Evolutionary conservation across 345 rosid species (phyloP).

Genomic region (Eucalyptus grandis): DNA sequence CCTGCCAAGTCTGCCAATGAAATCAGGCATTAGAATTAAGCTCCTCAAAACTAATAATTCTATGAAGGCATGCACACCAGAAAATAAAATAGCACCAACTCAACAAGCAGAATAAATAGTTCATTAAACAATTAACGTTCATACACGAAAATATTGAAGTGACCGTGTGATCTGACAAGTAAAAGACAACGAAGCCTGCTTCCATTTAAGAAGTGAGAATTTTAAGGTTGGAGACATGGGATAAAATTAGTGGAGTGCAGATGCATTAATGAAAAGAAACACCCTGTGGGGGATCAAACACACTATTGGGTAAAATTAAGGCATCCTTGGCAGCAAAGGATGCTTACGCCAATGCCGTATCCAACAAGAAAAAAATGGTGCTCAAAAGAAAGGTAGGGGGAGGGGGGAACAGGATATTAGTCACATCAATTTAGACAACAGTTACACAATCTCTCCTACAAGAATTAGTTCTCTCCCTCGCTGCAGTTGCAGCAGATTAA

Average conservation of each 20-base stretch:
- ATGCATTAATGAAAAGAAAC: not conserved
- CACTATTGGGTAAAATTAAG: not conserved
- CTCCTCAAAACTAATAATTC: not conserved
- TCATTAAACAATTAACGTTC: not conserved
- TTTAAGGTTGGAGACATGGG: not conserved
- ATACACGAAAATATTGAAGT: not conserved
- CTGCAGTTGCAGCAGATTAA: too few species aligned
- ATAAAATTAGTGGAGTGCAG: not conserved
- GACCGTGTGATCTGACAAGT: not conserved
- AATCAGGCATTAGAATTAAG: not conserved
- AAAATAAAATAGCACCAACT: not conserved
- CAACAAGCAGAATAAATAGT: not conserved
- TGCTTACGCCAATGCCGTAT: not conserved
- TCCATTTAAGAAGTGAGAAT: not conserved
- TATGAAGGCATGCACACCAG: not conserved
- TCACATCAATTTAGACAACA: too few species aligned
- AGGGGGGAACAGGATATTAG: too few species aligned
- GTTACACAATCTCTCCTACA: too few species aligned
- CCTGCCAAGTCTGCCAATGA: conserved; percentile 6
- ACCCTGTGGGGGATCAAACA: not conserved
- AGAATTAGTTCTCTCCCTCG: too few species aligned
- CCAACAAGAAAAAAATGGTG: not conserved
- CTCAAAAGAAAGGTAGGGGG: not conserved
- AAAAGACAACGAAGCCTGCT: not conserved
- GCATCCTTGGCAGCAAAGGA: not conserved